Base-by-base conservation (phyloP, 2,329 filamentous ascomycete genomes). In the Aspergillus sp. region DNA sequence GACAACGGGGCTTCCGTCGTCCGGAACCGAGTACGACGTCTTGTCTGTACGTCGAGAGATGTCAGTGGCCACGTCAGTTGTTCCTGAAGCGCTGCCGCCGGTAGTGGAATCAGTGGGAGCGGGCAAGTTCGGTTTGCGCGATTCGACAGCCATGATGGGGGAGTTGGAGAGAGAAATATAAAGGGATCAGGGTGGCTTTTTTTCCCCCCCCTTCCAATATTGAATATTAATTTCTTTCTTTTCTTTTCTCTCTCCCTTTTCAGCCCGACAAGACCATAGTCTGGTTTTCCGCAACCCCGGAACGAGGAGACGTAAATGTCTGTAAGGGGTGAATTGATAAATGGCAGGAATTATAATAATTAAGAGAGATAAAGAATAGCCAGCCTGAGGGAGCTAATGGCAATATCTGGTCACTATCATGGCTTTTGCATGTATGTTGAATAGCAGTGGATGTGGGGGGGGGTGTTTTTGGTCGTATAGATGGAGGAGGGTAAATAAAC, bases 1-100 rank as follows among this genome's bases (percentile, higher is more conserved):
- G 50, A 88, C 97, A 61, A 98, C 83, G 38, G 90, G 89, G 45
- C 86, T 91, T 48, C 73, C 73, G 70, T 75, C 73, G 62, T 74
- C 72, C 28, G 73, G 73, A 46, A 75, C 70, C 29, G 71, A 73
- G 56, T 74, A 73, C 44, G 71, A 73, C 44, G 73, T 73, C 52
- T 70, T 71, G 59, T 75, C 73, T 57, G 70, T 75, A 46, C 69
- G 66, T 56, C 70, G 69, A 58, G 73, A 75, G 54, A 75, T 52
- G 62, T 75, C 72, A 54, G 73, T 75, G 52, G 69, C 72, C 58
- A 74, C 57, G 62, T 74, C 72, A 55, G 69, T 73, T 50, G 69
- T 73, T 49, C 62, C 67, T 49, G 65, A 69, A 45, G 60, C 57
- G 57, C 70, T 73, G 47, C 63, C 68, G 51, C 55, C 64, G 42